Conservation (phyloP, 2,329 filamentous ascomycete genomes). For the Aaosphaeria arxii region DNA sequence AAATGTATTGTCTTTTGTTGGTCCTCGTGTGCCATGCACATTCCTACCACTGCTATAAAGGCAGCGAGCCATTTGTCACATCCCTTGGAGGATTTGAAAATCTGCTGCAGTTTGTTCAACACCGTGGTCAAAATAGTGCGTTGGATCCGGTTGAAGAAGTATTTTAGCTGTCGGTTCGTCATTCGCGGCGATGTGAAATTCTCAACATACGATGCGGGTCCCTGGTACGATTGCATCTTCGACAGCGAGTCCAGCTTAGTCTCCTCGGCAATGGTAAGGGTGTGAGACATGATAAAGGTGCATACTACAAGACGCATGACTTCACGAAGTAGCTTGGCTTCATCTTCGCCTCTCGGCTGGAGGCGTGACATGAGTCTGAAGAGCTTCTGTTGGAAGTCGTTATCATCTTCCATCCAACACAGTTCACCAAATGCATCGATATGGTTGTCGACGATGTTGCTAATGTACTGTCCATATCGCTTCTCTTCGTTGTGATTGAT, state of each 20-base stretch:
- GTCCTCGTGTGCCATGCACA: constrained; percentile 49
- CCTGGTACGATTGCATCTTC: constrained; percentile 37
- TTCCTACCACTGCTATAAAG: constrained; percentile 46
- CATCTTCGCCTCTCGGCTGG: constrained; percentile 38
- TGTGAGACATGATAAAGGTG: constrained; percentile 50
- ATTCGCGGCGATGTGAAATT: constrained; percentile 43
- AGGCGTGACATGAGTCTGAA: constrained; percentile 41
- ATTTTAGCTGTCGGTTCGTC: constrained; percentile 50
- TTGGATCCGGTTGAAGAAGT: constrained; percentile 47
- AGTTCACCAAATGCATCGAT: constrained; percentile 41
- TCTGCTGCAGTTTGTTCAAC: constrained; percentile 47
- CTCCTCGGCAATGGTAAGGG: constrained; percentile 43
- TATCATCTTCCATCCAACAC: constrained; percentile 45
- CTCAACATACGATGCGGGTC: constrained; percentile 22
- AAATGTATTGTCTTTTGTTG: constrained; percentile 46
- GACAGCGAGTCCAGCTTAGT: constrained; percentile 35
- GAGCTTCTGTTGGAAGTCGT: constrained; percentile 43
- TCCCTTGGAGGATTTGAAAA: constrained; percentile 43
- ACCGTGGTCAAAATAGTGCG: constrained; percentile 40
- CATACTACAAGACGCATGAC: constrained; percentile 46
- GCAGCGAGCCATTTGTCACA: constrained; percentile 45
- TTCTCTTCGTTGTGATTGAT: constrained; percentile 44
- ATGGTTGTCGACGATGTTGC: constrained; percentile 40
- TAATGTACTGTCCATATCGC: constrained; percentile 45
- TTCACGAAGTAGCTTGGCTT: constrained; percentile 42